phyloP scores from a whole-genome alignment of 768 basidiomycete genomes.

The Clavaria fumosa region DNA sequence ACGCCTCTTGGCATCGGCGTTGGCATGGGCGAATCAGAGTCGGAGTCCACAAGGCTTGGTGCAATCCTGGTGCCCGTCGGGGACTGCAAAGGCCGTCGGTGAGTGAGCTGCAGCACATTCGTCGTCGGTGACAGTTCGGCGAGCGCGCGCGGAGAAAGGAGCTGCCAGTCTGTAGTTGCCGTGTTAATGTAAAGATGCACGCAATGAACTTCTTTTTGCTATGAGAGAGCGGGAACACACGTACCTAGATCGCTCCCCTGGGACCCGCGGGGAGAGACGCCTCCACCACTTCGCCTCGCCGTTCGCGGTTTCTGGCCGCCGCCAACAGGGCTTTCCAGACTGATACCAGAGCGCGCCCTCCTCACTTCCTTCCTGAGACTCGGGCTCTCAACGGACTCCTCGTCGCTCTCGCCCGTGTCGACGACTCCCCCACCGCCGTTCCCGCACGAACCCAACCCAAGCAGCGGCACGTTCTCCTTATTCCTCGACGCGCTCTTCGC shows the following conservation, averaged over 20 bases:
- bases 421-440: conserved; percentile 16
- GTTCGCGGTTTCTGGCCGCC: too few relatives aligned
- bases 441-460: conserved; percentile 15
- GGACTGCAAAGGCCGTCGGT: too few relatives aligned
- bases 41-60: too few relatives aligned
- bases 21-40: conserved; percentile 19
- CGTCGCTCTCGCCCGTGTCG: conserved; percentile 34
- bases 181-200: conserved; percentile 3
- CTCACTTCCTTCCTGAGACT: conserved; percentile 24
- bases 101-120: conserved; percentile 23
- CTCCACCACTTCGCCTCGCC: conserved; percentile 67
- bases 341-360: too few relatives aligned
- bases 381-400: conserved; percentile 58
- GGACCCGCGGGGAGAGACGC: conserved; percentile 67
- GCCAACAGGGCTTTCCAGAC: too few relatives aligned
- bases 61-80: too few relatives aligned
- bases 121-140: conserved; percentile 33
- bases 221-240: too few relatives aligned
- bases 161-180: conserved; percentile 33
- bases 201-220: too few relatives aligned
- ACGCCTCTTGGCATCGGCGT: conserved; percentile 3
- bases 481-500: too few relatives aligned
- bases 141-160: conserved; percentile 34
- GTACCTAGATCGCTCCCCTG: too few relatives aligned
- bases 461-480: too few relatives aligned